These are phyloP conservation scores for Euclidium syriacum DNA, from an alignment of 345 rosid genomes.

Conservation along the genomic window DNA sequence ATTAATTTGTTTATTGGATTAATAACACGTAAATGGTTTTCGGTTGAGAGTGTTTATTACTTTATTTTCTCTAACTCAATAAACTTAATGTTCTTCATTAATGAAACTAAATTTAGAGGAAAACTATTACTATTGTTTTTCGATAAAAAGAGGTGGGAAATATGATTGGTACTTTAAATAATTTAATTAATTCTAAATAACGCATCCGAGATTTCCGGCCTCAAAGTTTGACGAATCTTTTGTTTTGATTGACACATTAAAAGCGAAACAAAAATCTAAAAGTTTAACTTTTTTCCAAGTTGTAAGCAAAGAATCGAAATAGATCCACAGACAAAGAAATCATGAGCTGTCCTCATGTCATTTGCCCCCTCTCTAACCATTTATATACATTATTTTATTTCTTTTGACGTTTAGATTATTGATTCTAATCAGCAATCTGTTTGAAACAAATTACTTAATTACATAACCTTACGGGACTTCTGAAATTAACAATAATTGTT, in stretches of 20 bases:
- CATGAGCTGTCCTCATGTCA: constrained; percentile 25
- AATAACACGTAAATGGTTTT: no score
- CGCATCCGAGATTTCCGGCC: constrained; percentile 22
- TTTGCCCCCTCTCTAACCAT: constrained; percentile 9
- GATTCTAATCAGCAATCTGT: background rate
- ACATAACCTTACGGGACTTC: background rate
- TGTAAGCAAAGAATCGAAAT: constrained; percentile 23
- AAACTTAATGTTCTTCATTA: no score
- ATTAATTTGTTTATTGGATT: no score
- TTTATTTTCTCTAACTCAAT: no score
- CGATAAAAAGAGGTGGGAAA: no score
- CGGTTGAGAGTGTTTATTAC: no score
- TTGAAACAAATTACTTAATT: background rate
- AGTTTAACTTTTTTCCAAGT: constrained; percentile 1
- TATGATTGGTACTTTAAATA: background rate
- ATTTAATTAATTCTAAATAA: background rate
- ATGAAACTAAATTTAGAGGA: no score
- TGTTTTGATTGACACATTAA: constrained; percentile 21
- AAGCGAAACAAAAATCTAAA: constrained; percentile 16
- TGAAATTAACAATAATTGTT: background rate
- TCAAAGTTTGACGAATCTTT: constrained; percentile 29
- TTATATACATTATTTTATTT: background rate
- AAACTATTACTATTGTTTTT: background rate
- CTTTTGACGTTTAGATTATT: background rate
- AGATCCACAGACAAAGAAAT: constrained; percentile 23